Evolutionary conservation across 225 moss, liverwort and hornwort genomes (phyloP).

Genomic region (Climacium dendroides): DNA sequence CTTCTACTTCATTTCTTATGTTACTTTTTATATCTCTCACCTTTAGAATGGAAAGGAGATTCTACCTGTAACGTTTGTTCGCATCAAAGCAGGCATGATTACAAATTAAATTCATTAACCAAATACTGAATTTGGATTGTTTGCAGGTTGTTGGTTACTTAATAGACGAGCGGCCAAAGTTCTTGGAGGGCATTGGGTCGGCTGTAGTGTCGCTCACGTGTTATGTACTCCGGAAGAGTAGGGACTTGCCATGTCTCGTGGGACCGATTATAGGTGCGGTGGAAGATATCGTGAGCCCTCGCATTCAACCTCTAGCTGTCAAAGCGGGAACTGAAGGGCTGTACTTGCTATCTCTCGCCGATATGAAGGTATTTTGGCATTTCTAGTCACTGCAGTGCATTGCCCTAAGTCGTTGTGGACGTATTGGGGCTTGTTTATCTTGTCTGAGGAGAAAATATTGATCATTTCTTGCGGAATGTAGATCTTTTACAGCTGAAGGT

Average conservation of each 20-base stretch:
- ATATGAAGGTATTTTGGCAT: slow-evolving; percentile 25
- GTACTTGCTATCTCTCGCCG: slow-evolving; percentile 23
- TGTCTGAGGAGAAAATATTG: not conserved
- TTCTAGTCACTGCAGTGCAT: not conserved
- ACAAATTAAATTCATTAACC: not conserved
- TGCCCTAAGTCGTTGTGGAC: not conserved
- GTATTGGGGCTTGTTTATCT: not conserved
- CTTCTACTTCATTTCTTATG: not conserved
- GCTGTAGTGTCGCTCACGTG: slow-evolving; percentile 16
- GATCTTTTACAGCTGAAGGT: not conserved
- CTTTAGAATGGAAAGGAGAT: not conserved
- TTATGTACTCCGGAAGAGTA: slow-evolving; percentile 15
- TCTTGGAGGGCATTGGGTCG: slow-evolving; percentile 31
- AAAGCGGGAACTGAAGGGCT: slow-evolving; percentile 19
- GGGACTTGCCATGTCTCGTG: slow-evolving; percentile 28
- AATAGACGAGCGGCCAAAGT: slow-evolving; percentile 3
- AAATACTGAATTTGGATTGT: not conserved
- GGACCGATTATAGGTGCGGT: slow-evolving; percentile 30
- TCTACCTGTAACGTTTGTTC: not conserved
- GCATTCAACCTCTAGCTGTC: slow-evolving; percentile 18
- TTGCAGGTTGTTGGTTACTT: slow-evolving; percentile 9
- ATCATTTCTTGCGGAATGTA: not conserved
- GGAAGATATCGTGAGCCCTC: slow-evolving; percentile 32
- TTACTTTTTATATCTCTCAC: not conserved
- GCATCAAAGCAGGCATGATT: not conserved